These are phyloP conservation scores for Aciculosporium take DNA, from an alignment of 2,329 filamentous ascomycete species.

Conservation along the genomic window DNA sequence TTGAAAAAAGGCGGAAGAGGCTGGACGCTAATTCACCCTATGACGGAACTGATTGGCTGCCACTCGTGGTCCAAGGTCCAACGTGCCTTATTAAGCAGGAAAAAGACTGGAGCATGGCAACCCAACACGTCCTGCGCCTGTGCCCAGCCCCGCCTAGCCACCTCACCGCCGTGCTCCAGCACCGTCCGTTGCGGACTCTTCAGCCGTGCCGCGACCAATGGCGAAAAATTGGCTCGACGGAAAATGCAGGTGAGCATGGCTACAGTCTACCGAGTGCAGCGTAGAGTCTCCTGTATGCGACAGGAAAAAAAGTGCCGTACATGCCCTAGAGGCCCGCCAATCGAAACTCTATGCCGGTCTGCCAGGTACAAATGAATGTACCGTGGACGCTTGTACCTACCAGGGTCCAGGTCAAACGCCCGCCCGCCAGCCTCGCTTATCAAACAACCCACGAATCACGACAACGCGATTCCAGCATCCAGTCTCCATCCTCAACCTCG, in stretches of 20 bases:
- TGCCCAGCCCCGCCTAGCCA: conserved; percentile 2
- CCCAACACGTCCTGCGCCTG: conserved; percentile 4
- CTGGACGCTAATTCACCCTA: neutral
- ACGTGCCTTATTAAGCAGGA: conserved; percentile 2
- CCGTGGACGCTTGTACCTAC: too few species aligned
- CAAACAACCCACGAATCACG: neutral
- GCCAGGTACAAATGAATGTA: too few species aligned
- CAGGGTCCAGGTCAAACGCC: too few species aligned
- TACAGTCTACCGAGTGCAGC: too few species aligned
- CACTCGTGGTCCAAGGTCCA: too few species aligned
- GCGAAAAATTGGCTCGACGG: neutral
- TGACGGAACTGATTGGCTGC: neutral
- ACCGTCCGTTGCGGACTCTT: too few species aligned
- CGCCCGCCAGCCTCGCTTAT: neutral
- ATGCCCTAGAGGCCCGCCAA: too few species aligned
- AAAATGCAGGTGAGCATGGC: conserved; percentile 10
- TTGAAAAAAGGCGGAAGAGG: conserved; percentile 2
- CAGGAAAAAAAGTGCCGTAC: neutral
- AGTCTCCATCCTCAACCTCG: neutral
- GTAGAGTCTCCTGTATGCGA: too few species aligned
- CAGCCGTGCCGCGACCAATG: conserved; percentile 1
- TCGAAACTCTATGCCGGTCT: too few species aligned
- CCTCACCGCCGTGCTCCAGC: too few species aligned
- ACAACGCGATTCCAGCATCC: neutral
- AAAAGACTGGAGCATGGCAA: neutral